Conservation (phyloP, 2,329 filamentous ascomycete genomes). For the Colletotrichum horii region DNA sequence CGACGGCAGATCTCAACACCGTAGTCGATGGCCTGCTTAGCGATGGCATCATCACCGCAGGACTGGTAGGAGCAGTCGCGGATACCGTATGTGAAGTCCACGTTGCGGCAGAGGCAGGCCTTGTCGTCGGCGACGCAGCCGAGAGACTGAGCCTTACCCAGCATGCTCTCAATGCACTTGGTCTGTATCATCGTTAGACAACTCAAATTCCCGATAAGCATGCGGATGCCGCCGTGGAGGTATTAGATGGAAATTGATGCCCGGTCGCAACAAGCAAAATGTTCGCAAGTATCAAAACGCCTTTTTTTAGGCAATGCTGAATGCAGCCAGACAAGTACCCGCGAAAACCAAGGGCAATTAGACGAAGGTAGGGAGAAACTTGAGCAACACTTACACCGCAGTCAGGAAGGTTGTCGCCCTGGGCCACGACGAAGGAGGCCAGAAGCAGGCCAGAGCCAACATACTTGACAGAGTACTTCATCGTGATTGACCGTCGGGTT, state of each 20-base stretch:
- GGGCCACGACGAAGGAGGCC: slow-evolving; percentile 39
- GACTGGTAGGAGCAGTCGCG: slow-evolving; percentile 54
- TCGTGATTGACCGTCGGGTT: neutral
- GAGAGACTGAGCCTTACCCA: slow-evolving; percentile 44
- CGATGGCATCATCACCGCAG: slow-evolving; percentile 39
- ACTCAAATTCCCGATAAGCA: neutral
- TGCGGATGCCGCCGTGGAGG: neutral
- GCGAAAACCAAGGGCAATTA: neutral
- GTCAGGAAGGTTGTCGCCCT: slow-evolving; percentile 40
- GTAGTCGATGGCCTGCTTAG: slow-evolving; percentile 41
- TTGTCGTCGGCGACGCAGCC: slow-evolving; percentile 48
- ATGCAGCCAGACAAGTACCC: neutral
- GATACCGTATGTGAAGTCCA: slow-evolving; percentile 53
- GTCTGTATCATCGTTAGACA: neutral
- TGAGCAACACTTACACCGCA: slow-evolving; percentile 56
- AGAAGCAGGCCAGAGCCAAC: slow-evolving; percentile 38
- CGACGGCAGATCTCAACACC: slow-evolving; percentile 44
- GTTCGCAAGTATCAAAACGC: neutral
- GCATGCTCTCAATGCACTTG: slow-evolving; percentile 42
- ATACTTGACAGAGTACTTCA: slow-evolving; percentile 12
- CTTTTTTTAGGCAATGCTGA: neutral
- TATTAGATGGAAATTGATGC: neutral
- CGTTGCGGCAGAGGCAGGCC: slow-evolving; percentile 52
- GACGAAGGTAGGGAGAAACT: neutral
- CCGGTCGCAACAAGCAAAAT: neutral